Evolutionary conservation across 345 rosid genomes (phyloP), one percentile per base, ranked within the genome.

Genomic region (Clausena lansium): DNA sequence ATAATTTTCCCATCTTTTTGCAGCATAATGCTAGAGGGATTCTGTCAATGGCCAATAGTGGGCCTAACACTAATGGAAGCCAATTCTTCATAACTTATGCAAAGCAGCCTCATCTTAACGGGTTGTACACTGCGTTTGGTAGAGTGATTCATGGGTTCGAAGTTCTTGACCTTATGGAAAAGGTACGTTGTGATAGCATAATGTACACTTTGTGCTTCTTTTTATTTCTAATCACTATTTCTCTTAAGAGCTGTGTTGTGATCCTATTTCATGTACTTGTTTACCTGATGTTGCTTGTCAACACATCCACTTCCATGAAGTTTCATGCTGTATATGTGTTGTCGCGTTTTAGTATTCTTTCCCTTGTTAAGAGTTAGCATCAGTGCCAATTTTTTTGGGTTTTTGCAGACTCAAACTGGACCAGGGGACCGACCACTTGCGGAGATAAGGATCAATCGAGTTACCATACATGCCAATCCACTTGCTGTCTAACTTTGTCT

Each of bases 1-100:
- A 45, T 59, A 9, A 28, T 20, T 19, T 61, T 39, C 24, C 0
- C 33, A 5, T 64, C 59, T 61, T 50, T 73, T 52, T 78, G 47
- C 92, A 96, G 98, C 98, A 97, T 78, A 94, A 94, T 81, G 97
- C 98, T 30, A 93, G 99, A 84, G 98, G 98, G 58, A 90, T 88
- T 70, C 82, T 97, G 22, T 66, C 98, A 25, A 97, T 97, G 99
- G 99, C 99, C 68, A 93, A 96, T 80, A 96, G 97, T 71, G 98
- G 99, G 25, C 97, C 99, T 62, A 94, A 97, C 79, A 97, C 99
- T 38, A 94, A 92, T 25, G 99, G 95, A 76, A 94, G 98, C 89
- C 99, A 97, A 80, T 97, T 97, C 84, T 97, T 97, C 84, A 69
- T 97, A 22, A 57, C 86, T 24, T 97, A 90, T 61, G 98, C 92